Base-by-base conservation (phyloP, 2,329 filamentous ascomycete species). In the Cladosporium oxysporum region DNA sequence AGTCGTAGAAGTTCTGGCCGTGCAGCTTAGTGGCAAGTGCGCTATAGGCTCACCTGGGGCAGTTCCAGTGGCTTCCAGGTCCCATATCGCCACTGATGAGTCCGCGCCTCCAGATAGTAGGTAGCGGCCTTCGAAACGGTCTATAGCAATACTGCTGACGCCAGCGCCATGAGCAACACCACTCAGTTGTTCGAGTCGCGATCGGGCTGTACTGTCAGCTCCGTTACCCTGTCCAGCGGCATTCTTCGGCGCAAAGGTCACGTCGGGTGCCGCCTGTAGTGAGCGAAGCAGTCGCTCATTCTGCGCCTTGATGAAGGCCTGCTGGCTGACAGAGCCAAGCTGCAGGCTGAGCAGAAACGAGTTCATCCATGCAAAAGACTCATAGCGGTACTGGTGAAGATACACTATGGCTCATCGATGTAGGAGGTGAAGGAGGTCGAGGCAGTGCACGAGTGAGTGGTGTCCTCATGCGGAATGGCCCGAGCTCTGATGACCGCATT, bases 51-150 rank as follows among this genome's bases (percentile, higher is more conserved):
- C 66, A 8, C 59, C 47, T 62, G 60, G 31, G 14, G 53, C 16
- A 5, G 62, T 58, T 28, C 18, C 76, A 70, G 82, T 81, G 59
- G 84, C 80, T 73, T 96, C 91, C 7, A 97, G 85, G 78, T 97
- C 90, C 93, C 93, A 97, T 55, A 97, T 80, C 70, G 89, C 91
- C 73, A 97, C 87, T 0, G 90, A 91, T 11, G 91, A 91, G 75
- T 97, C 92, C 5, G 91, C 90, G 33, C 93, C 93, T 4, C 92
- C 94, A 0, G 93, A 96, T 1, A 97, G 79, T 68, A 97, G 84
- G 70, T 91, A 88, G 74, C 88, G 84, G 3, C 91, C 92, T 69
- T 95, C 91, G 73, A 95, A 92, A 59, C 88, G 87, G 73, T 97
- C 93, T 47, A 97, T 84, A 0, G 90, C 88, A 49, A 97, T 81